A percentile compares a stretch with the other conserved stretches of the same genome.
These are phyloP conservation scores for Candida berthetii DNA, from an alignment of 805 yeast species.

Conservation along the genomic window DNA sequence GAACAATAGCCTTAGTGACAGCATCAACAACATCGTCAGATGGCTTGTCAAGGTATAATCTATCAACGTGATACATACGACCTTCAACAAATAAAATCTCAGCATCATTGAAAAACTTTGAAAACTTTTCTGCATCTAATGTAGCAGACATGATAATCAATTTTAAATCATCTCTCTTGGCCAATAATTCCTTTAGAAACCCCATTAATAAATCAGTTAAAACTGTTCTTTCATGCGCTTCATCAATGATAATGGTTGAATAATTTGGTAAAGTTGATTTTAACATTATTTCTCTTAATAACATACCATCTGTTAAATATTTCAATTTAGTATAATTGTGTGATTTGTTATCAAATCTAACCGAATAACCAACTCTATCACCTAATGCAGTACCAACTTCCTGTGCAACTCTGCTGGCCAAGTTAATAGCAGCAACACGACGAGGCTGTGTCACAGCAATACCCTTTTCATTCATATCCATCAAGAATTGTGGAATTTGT, in stretches of 20 bases:
- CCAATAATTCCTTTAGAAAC: conserved; percentile 64
- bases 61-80: conserved; percentile 77
- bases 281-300: conserved; percentile 82
- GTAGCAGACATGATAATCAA: conserved; percentile 96
- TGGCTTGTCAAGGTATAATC: conserved; percentile 55
- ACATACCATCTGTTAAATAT: conserved; percentile 96
- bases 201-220: conserved; percentile 88
- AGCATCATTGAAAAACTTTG: not conserved
- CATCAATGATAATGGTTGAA: conserved; percentile 80
- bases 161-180: conserved; percentile 49
- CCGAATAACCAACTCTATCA: conserved; percentile 84
- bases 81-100: conserved; percentile 49
- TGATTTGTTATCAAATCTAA: conserved; percentile 76
- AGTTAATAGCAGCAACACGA: conserved; percentile 93
- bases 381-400: conserved; percentile 80
- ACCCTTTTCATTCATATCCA: conserved; percentile 40
- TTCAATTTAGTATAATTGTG: conserved; percentile 60
- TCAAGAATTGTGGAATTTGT: conserved; percentile 89
- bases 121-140: conserved; percentile 62
- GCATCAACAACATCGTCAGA: conserved; percentile 83
- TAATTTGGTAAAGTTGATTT: conserved; percentile 60
- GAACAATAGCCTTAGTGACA: conserved; percentile 65
- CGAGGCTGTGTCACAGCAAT: conserved; percentile 97
- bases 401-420: conserved; percentile 88
- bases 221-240: conserved; percentile 96